Conservation (phyloP, 1,284 basidiomycete genomes). For the Marasmius oreades region DNA sequence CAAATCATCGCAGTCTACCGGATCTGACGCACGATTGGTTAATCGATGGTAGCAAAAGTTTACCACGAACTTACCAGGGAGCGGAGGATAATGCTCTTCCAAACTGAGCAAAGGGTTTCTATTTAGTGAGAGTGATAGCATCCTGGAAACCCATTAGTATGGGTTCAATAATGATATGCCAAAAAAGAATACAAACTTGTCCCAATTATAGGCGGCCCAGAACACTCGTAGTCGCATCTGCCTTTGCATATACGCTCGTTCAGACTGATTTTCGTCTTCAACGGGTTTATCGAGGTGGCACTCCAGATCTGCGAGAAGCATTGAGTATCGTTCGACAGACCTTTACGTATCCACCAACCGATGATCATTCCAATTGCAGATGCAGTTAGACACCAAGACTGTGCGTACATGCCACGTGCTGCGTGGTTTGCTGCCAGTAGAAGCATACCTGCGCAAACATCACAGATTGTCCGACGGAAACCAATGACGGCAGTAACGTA, state of each 20-base stretch:
- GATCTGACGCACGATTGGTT: neutral
- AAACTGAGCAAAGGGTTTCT: slow-evolving; percentile 10
- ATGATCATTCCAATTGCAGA: slow-evolving; percentile 15
- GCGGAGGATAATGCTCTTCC: slow-evolving; percentile 9
- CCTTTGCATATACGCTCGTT: slow-evolving; percentile 5
- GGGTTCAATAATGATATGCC: neutral
- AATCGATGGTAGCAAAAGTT: neutral
- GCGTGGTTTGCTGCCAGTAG: slow-evolving; percentile 15
- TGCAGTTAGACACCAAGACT: slow-evolving; percentile 14
- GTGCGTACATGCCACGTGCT: slow-evolving; percentile 14
- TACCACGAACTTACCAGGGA: slow-evolving; percentile 10
- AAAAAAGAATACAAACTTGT: slow-evolving; percentile 7
- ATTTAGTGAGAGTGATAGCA: slow-evolving; percentile 12
- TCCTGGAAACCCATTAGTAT: slow-evolving; percentile 1
- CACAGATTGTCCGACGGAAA: neutral
- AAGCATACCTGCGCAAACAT: slow-evolving; percentile 9
- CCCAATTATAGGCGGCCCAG: slow-evolving; percentile 16
- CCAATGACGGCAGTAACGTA: neutral
- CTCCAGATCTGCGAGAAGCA: slow-evolving; percentile 9
- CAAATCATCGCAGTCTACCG: slow-evolving; percentile 1
- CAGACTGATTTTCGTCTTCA: slow-evolving; percentile 3
- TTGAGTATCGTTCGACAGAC: neutral
- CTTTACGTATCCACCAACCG: slow-evolving; percentile 2
- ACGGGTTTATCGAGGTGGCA: slow-evolving; percentile 12
- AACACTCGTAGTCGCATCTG: slow-evolving; percentile 13